A percentile compares a stretch with the other conserved stretches of the same genome.
phyloP scores from a whole-genome alignment of 2,329 filamentous ascomycete species.

The Diaporthe amygdali region DNA sequence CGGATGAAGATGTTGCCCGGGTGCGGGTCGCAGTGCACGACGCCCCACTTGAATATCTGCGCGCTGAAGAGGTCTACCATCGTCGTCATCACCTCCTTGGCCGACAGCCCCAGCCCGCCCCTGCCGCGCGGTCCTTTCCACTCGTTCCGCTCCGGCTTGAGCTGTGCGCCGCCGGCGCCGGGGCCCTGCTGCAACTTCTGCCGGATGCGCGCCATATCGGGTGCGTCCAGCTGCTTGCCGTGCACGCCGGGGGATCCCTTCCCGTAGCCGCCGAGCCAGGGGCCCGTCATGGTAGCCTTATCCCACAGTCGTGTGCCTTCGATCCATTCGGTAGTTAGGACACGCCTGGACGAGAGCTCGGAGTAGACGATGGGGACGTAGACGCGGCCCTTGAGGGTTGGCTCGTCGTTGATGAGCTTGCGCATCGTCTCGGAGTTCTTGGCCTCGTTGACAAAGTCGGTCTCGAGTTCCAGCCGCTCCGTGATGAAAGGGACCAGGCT shows the following conservation, averaged over 20 bases:
- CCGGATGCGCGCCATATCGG: slow-evolving; percentile 53
- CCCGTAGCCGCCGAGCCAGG: slow-evolving; percentile 80
- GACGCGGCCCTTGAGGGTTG: slow-evolving; percentile 76
- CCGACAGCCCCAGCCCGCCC: slow-evolving; percentile 82
- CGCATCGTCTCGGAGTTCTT: slow-evolving; percentile 87
- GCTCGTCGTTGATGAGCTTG: slow-evolving; percentile 74
- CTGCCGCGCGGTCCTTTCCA: slow-evolving; percentile 77
- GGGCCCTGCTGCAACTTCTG: slow-evolving; percentile 56
- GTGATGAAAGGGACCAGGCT: slow-evolving; percentile 90
- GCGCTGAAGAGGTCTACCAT: slow-evolving; percentile 97
- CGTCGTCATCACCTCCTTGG: slow-evolving; percentile 91
- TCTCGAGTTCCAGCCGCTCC: slow-evolving; percentile 90
- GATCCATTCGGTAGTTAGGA: slow-evolving; percentile 97
- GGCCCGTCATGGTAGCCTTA: slow-evolving; percentile 76
- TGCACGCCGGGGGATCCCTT: slow-evolving; percentile 80
- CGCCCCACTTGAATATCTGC: slow-evolving; percentile 97
- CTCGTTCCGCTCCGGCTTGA: slow-evolving; percentile 81
- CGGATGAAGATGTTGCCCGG: slow-evolving; percentile 97
- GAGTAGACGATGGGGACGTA: slow-evolving; percentile 87
- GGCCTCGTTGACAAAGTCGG: slow-evolving; percentile 92
- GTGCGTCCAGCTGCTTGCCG: slow-evolving; percentile 63
- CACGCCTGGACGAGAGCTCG: slow-evolving; percentile 80
- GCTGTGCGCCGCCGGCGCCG: slow-evolving; percentile 49
- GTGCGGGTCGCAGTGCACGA: slow-evolving; percentile 95
- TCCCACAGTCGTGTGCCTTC: slow-evolving; percentile 94